phyloP scores from a whole-genome alignment of 495 filamentous ascomycete genomes.

The Beverwykella pulmonaria region DNA sequence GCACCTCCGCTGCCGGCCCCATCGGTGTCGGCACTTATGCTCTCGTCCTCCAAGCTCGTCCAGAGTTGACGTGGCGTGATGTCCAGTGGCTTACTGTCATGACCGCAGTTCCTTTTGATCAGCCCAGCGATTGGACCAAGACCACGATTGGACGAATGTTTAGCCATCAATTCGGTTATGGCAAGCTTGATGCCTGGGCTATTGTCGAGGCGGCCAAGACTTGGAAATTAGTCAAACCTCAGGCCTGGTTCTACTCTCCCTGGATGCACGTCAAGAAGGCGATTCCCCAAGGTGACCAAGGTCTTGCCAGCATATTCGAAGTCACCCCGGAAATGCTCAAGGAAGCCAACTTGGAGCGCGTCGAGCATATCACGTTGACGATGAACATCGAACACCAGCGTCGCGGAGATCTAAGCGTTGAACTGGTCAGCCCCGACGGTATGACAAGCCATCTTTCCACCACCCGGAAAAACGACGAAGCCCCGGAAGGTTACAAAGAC shows the following conservation, averaged over 20 bases:
- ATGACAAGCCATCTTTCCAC: constrained; percentile 83
- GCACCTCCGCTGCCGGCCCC: constrained; percentile 95
- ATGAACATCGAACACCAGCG: constrained; percentile 91
- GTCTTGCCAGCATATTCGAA: constrained; percentile 74
- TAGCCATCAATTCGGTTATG: constrained; percentile 93
- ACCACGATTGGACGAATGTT: constrained; percentile 81
- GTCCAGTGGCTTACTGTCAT: constrained; percentile 87
- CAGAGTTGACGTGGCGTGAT: constrained; percentile 90
- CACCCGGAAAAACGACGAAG: constrained; percentile 65
- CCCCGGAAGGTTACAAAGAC: constrained; percentile 75
- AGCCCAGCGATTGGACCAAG: constrained; percentile 77
- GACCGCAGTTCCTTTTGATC: constrained; percentile 77
- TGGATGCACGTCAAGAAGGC: constrained; percentile 85
- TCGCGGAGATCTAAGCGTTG: constrained; percentile 90
- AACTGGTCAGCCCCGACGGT: constrained; percentile 81
- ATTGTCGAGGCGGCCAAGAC: constrained; percentile 84
- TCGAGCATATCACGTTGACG: constrained; percentile 95
- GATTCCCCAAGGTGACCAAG: constrained; percentile 84
- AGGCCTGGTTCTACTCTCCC: constrained; percentile 90
- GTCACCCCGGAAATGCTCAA: constrained; percentile 76
- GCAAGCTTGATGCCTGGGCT: constrained; percentile 85
- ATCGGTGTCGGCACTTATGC: constrained; percentile 89
- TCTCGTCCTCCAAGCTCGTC: constrained; percentile 83
- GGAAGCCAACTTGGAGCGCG: constrained; percentile 75
- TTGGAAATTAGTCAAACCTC: constrained; percentile 91